Conservation (phyloP, 1,139 yeast species). For the Magnusiomyces paraingens region DNA sequence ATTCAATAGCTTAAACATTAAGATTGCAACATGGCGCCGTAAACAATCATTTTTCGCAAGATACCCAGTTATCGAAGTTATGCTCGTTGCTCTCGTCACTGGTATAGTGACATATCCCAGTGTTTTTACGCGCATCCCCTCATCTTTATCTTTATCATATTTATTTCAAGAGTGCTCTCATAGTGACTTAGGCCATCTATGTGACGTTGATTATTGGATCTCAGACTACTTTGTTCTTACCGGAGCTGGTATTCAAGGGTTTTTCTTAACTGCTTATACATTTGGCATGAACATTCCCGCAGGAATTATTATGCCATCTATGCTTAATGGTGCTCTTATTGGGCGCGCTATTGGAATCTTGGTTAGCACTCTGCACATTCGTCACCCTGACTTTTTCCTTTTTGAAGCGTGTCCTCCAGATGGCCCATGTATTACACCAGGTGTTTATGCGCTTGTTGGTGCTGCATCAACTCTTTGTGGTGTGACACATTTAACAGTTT, state of each 20-base stretch:
- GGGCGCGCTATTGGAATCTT: conserved; percentile 65
- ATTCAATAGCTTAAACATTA: conserved; percentile 46
- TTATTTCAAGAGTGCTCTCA: conserved; percentile 57
- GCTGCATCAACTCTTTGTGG: conserved; percentile 96
- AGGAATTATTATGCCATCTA: conserved; percentile 67
- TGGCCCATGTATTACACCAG: conserved; percentile 70
- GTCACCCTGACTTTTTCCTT: conserved; percentile 26
- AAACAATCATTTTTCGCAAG: conserved; percentile 18
- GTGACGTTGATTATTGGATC: conserved; percentile 32
- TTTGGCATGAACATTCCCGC: conserved; percentile 68
- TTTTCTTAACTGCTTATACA: conserved; percentile 53
- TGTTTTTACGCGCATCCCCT: conserved; percentile 48
- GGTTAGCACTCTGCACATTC: conserved; percentile 35
- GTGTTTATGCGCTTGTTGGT: conserved; percentile 93
- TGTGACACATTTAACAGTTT: conserved; percentile 82
- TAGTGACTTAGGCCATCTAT: conserved; percentile 29
- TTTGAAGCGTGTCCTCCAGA: conserved; percentile 39
- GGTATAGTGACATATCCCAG: conserved; percentile 51
- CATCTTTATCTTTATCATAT: conserved; percentile 49
- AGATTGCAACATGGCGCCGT: conserved; percentile 37
- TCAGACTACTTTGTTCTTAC: conserved; percentile 33
- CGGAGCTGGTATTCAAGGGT: conserved; percentile 48
- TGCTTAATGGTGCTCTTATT: conserved; percentile 61
- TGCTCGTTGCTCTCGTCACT: conserved; percentile 44
- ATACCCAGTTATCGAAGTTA: conserved; percentile 42